phyloP scores from a whole-genome alignment of 495 filamentous ascomycete species.

The Symbiotaphrina buchneri region DNA sequence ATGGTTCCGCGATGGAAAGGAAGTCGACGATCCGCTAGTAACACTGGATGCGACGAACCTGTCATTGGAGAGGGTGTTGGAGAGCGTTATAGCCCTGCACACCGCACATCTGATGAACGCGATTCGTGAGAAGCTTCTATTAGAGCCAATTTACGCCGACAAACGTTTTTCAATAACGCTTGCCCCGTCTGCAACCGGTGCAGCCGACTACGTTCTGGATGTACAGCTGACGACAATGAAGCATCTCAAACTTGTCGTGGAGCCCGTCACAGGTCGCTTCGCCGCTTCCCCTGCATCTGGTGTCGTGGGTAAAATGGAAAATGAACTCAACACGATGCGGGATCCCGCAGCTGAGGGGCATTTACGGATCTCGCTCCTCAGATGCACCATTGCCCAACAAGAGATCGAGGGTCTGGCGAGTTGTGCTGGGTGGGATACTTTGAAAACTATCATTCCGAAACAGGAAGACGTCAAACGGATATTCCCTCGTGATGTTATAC shows the following conservation, averaged over 20 bases:
- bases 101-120: conserved; percentile 37
- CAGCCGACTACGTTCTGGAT: conserved; percentile 38
- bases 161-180: conserved; percentile 26
- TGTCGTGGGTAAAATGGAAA: conserved; percentile 26
- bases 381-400: conserved; percentile 32
- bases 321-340: conserved; percentile 24
- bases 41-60: conserved; percentile 39
- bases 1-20: conserved; percentile 68
- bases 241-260: conserved; percentile 36
- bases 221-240: conserved; percentile 40
- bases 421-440: conserved; percentile 35
- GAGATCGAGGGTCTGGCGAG: conserved; percentile 36
- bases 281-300: conserved; percentile 12
- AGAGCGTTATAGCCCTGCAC: conserved; percentile 53
- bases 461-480: conserved; percentile 33
- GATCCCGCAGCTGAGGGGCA: conserved; percentile 29
- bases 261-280: conserved; percentile 28
- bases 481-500: conserved; percentile 34
- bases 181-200: conserved; percentile 29
- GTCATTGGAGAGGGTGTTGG: conserved; percentile 49
- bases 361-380: conserved; percentile 26
- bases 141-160: conserved; percentile 30
- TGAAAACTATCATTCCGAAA: conserved; percentile 25
- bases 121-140: conserved; percentile 31
- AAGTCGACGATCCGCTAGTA: conserved; percentile 41